Conservation (phyloP, 2,329 filamentous ascomycete species). For the Sarocladium brachiariae region DNA sequence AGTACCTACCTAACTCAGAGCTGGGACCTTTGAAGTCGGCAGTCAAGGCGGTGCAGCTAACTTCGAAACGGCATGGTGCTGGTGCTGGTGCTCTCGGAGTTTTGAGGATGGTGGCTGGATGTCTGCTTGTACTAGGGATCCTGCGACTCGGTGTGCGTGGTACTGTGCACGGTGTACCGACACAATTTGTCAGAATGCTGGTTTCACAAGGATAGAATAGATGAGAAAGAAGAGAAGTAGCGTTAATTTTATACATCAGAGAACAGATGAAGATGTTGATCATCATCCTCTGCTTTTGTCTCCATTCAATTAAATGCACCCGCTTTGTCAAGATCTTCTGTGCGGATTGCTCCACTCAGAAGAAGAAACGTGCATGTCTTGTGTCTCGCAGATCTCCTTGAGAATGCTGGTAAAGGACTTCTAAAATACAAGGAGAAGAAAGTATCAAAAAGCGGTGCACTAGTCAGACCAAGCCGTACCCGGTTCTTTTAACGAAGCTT, state of each 20-base stretch:
- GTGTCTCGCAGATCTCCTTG: neutral
- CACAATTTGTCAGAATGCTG: neutral
- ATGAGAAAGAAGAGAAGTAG: no score
- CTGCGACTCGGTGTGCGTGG: neutral
- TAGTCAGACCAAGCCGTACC: neutral
- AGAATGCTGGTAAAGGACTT: neutral
- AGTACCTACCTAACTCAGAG: conserved; percentile 51
- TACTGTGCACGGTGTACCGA: neutral
- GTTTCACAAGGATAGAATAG: neutral
- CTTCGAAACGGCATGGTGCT: conserved; percentile 1
- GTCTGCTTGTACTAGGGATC: neutral
- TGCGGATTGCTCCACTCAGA: neutral
- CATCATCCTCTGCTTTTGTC: no score
- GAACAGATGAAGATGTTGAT: neutral
- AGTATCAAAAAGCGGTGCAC: neutral
- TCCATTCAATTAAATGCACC: no score
- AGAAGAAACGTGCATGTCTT: neutral
- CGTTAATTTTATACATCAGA: no score
- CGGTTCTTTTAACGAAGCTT: neutral
- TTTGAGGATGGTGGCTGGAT: neutral
- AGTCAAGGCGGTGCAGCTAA: neutral
- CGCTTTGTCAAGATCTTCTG: no score
- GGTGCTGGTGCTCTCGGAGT: neutral
- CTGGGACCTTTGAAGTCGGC: conserved; percentile 18
- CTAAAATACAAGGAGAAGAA: neutral